Base-by-base conservation (phyloP, 2,329 filamentous ascomycete species). In the Neospermospora avenae region DNA sequence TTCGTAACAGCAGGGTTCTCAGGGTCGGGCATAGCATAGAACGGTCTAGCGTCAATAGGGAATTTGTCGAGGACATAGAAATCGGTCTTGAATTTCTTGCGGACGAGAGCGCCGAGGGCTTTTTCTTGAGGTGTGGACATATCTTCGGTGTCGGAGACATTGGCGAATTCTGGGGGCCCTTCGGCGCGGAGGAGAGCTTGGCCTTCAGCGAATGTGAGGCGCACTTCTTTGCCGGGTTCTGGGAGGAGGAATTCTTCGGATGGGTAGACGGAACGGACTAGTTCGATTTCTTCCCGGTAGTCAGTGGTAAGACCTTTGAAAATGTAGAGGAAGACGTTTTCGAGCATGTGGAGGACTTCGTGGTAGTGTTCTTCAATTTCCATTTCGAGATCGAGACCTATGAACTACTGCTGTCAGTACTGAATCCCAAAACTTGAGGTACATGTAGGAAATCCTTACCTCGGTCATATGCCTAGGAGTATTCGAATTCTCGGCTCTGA, bases 21-120 rank as follows among this genome's bases (percentile, higher is more conserved):
- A 2, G 84, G 84, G 71, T 90, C 89, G 57, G 90, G 86, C 79
- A 93, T 91, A 63, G 93, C 92, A 77, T 97, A 98, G 77, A 96
- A 96, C 4, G 93, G 93, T 31, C 95, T 85, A 20, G 95, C 90
- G 39, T 81, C 80, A 75, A 95, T 86, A 46, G 95, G 95, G 81
- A 96, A 99, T 77, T 98, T 95, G 80, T 98, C 93, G 64, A 99
- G 84, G 22, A 96, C 88, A 78, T 96, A 98, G 79, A 98, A 98
- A 78, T 99, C 95, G 62, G 92, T 95, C 73, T 89, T 84, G 82
- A 89, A 96, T 78, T 96, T 97, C 69, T 90, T 83, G 59, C 90
- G 88, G 67, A 98, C 85, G 51, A 98, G 81, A 25, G 86, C 87
- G 60, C 95, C 95, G 8, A 98, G 86, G n/a, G 88, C 90, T 77